These are phyloP conservation scores for Knufia petricola DNA, from an alignment of 2,329 filamentous ascomycete species.

Conservation along the genomic window DNA sequence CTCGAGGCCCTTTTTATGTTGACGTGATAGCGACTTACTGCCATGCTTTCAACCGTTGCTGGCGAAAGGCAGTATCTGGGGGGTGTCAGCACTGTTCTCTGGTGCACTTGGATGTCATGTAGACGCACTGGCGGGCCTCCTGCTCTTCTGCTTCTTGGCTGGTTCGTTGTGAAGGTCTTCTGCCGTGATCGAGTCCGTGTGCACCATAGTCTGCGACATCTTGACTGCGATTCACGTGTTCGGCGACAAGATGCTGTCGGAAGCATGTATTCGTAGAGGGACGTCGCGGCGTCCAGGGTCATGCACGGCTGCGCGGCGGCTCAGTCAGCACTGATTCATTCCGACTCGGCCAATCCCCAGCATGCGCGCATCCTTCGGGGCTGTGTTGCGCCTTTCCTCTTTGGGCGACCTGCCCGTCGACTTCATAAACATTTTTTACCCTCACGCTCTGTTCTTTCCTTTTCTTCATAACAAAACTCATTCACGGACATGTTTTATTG, in stretches of 20 bases:
- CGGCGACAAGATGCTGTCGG: not conserved
- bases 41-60: conserved; percentile 97
- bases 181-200: conserved; percentile 35
- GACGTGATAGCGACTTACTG: conserved; percentile 55
- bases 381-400: conserved; percentile 1
- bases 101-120: not conserved
- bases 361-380: too few relatives aligned
- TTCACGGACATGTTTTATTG: conserved; percentile 57
- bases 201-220: conserved; percentile 36
- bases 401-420: conserved; percentile 15
- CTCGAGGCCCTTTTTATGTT: conserved; percentile 12
- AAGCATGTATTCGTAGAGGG: not conserved
- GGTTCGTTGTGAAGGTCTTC: conserved; percentile 33
- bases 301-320: not conserved
- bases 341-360: too few relatives aligned
- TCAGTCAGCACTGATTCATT: conserved; percentile 7
- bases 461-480: conserved; percentile 41
- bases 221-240: conserved; percentile 8
- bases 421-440: conserved; percentile 17
- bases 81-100: conserved; percentile 13
- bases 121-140: conserved; percentile 72
- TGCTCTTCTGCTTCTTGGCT: conserved; percentile 79
- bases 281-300: not conserved
- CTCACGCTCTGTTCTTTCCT: conserved; percentile 25
- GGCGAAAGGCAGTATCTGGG: conserved; percentile 86